phyloP scores from a whole-genome alignment of 176 grass and related monocot genomes.

The Eleusine coracana region DNA sequence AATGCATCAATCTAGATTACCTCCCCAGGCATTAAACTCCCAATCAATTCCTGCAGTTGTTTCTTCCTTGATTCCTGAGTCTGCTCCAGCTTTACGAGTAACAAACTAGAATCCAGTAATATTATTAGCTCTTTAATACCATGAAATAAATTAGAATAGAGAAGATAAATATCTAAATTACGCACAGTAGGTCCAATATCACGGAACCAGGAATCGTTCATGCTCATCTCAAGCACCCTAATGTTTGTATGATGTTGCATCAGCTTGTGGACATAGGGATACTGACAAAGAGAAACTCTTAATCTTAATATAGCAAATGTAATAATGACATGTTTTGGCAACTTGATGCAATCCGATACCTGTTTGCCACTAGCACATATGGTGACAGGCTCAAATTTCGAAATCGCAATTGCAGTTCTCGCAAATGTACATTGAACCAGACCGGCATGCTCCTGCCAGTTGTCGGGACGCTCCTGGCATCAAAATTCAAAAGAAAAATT shows the following conservation, averaged over 20 bases:
- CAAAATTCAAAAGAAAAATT: background rate
- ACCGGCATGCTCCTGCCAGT: constrained; percentile 76
- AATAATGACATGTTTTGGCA: background rate
- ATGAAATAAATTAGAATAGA: background rate
- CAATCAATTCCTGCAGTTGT: constrained; percentile 87
- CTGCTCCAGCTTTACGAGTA: constrained; percentile 33
- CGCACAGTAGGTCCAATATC: constrained; percentile 88
- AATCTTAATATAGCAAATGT: background rate
- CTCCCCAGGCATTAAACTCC: constrained; percentile 96
- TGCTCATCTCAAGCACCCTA: constrained; percentile 94
- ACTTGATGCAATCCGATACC: constrained; percentile 37
- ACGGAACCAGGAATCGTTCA: constrained; percentile 96
- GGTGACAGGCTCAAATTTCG: constrained; percentile 82
- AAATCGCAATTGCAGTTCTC: constrained; percentile 61
- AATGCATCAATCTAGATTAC: constrained; percentile 39
- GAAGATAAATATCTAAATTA: background rate
- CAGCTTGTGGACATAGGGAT: constrained; percentile 53
- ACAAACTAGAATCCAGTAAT: constrained; percentile 62
- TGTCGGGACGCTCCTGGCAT: constrained; percentile 82
- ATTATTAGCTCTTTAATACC: constrained; percentile 25
- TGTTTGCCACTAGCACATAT: constrained; percentile 70
- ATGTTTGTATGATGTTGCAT: constrained; percentile 60
- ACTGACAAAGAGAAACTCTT: constrained; percentile 41
- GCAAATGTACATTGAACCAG: constrained; percentile 63
- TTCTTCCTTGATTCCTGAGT: constrained; percentile 19